Evolutionary conservation across 257 asterid genomes (phyloP).

Genomic region (Nyctanthes arbortristis): DNA sequence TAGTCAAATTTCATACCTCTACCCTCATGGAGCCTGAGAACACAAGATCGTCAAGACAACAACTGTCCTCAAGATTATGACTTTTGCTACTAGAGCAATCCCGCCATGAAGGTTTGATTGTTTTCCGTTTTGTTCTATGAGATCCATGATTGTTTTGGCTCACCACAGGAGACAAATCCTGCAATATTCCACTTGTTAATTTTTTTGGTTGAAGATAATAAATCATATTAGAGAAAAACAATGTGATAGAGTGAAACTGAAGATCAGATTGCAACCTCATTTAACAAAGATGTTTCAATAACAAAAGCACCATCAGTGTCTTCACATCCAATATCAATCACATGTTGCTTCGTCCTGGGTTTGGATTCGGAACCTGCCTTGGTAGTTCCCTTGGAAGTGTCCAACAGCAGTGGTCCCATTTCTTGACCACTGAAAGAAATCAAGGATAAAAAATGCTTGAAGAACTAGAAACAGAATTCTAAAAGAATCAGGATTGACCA

Average conservation of each 20-base stretch:
- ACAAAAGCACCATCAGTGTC: constrained; percentile 23
- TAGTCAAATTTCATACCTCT: constrained; percentile 39
- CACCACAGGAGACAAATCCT: constrained; percentile 33
- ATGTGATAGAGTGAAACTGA: constrained; percentile 1
- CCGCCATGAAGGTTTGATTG: constrained; percentile 21
- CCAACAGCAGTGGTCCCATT: constrained; percentile 55
- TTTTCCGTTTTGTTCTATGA: constrained; percentile 31
- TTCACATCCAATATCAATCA: constrained; percentile 45
- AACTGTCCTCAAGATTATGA: no score
- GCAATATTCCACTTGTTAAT: constrained; percentile 18
- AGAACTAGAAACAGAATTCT: constrained; percentile 1
- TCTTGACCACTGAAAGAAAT: constrained; percentile 66
- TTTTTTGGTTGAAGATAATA: no score
- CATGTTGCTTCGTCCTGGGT: constrained; percentile 34
- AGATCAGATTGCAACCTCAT: constrained; percentile 23
- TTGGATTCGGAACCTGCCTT: constrained; percentile 27
- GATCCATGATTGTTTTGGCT: constrained; percentile 30
- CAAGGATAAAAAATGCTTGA: constrained; percentile 4
- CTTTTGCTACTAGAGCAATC: constrained; percentile 34
- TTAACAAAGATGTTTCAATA: background rate
- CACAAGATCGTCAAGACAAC: constrained; percentile 28
- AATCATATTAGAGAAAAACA: background rate
- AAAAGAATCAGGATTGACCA: background rate
- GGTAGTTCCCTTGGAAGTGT: constrained; percentile 29
- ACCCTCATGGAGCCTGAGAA: constrained; percentile 18